A percentile compares a stretch with the other conserved stretches of the same genome.
These are phyloP conservation scores for Hsuehochloa calcarea DNA, from an alignment of 176 grass and related monocot genomes.

Conservation along the genomic window DNA sequence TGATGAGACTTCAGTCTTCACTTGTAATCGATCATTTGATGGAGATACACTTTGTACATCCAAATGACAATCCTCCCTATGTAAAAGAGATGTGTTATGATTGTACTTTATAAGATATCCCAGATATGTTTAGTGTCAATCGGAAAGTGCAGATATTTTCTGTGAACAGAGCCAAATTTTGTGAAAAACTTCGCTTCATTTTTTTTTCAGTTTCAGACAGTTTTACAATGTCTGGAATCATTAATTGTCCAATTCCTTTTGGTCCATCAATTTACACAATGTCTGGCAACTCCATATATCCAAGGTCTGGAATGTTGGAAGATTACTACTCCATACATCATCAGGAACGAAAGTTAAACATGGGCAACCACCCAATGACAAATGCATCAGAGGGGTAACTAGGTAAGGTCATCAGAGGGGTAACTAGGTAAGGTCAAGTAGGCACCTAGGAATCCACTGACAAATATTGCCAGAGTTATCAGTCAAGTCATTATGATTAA, in stretches of 20 bases:
- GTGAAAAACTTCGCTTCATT: neutral
- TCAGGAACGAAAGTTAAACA: neutral
- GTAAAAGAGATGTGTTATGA: constrained; percentile 22
- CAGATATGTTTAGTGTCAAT: constrained; percentile 1
- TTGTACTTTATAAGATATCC: neutral
- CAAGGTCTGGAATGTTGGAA: no score
- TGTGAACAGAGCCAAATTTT: neutral
- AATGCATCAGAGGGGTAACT: neutral
- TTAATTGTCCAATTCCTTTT: neutral
- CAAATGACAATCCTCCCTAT: constrained; percentile 3
- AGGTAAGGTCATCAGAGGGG: neutral
- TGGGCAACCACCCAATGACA: neutral
- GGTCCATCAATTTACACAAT: neutral
- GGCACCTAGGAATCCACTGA: neutral
- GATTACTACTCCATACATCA: neutral
- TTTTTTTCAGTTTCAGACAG: neutral
- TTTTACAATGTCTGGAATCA: neutral
- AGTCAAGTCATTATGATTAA: neutral
- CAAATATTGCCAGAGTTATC: neutral
- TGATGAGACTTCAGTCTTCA: constrained; percentile 30
- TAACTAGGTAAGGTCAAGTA: neutral
- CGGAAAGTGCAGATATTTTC: neutral
- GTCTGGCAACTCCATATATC: neutral
- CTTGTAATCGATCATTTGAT: constrained; percentile 27
- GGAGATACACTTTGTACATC: constrained; percentile 21